Percentiles rank a stretch among this genome's conserved stretches.
Conservation (phyloP, 192 early-diverging fungal species). For the Chytriomyces sp. region DNA sequence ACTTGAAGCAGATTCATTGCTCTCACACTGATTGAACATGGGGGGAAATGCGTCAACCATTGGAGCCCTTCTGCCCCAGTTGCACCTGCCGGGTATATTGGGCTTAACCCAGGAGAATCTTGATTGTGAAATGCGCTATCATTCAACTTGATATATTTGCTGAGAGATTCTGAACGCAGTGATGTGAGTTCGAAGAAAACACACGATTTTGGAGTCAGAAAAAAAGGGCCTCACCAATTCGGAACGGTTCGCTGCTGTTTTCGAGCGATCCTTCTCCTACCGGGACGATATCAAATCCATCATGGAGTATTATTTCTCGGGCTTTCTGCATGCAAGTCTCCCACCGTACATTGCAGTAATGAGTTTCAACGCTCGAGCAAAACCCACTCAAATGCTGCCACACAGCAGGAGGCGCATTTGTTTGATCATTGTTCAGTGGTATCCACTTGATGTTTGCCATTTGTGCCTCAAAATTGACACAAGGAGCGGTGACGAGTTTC, state of each 20-base stretch:
- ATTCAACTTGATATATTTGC: too few relatives aligned
- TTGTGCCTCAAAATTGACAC: constrained; percentile 12
- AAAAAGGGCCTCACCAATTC: too few relatives aligned
- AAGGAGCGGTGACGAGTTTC: background rate
- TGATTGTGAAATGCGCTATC: background rate
- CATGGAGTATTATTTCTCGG: background rate
- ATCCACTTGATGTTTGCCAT: background rate
- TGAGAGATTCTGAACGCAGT: too few relatives aligned
- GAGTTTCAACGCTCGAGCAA: constrained; percentile 18
- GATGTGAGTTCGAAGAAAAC: too few relatives aligned
- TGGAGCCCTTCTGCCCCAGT: constrained; percentile 13
- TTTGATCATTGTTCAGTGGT: background rate
- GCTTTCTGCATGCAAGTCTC: constrained; percentile 12
- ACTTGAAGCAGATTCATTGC: background rate
- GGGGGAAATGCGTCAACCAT: background rate
- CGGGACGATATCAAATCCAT: constrained; percentile 13
- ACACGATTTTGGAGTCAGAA: too few relatives aligned
- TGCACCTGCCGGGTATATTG: constrained; percentile 14
- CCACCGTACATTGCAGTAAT: constrained; percentile 25
- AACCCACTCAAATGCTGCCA: constrained; percentile 30
- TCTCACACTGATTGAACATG: constrained; percentile 14
- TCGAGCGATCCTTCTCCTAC: constrained; percentile 5
- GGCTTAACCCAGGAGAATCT: background rate
- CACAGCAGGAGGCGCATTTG: background rate
- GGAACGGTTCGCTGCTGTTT: background rate